Conservation (phyloP, 2,329 filamentous ascomycete species). For the Mariannaea elegans region DNA sequence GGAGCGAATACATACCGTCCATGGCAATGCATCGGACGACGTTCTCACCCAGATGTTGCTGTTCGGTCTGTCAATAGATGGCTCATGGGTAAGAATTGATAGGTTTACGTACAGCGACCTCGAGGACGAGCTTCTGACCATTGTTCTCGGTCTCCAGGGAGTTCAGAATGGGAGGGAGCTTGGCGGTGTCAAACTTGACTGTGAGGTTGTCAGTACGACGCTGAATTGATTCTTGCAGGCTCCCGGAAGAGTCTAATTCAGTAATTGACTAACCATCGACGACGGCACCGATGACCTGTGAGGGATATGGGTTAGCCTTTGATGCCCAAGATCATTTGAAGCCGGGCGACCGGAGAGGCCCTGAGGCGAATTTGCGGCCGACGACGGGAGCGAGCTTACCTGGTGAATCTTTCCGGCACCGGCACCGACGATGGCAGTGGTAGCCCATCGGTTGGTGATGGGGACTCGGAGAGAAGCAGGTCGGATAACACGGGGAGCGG, state of each 20-base stretch:
- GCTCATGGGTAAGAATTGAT: slow-evolving; percentile 8
- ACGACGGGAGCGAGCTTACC: slow-evolving; percentile 52
- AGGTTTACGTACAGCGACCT: slow-evolving; percentile 81
- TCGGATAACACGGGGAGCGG: slow-evolving; percentile 65
- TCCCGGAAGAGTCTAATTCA: slow-evolving; percentile 19
- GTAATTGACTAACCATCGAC: slow-evolving; percentile 82
- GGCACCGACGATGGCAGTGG: slow-evolving; percentile 65
- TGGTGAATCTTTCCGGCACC: slow-evolving; percentile 76
- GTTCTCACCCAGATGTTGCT: slow-evolving; percentile 99
- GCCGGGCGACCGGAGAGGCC: slow-evolving; percentile 36
- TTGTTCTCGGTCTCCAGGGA: slow-evolving; percentile 91
- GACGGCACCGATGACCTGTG: slow-evolving; percentile 96
- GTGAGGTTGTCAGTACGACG: slow-evolving; percentile 44
- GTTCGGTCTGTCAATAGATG: slow-evolving; percentile 49
- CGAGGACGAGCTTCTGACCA: slow-evolving; percentile 92
- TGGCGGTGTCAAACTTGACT: slow-evolving; percentile 97
- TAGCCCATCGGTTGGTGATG: slow-evolving; percentile 67
- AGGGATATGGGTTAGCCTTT: slow-evolving; percentile 38
- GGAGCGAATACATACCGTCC: slow-evolving; percentile 77
- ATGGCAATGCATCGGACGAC: slow-evolving; percentile 99
- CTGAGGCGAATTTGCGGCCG: slow-evolving; percentile 6
- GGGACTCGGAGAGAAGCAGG: slow-evolving; percentile 65
- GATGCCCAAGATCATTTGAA: slow-evolving; percentile 13
- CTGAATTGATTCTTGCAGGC: slow-evolving; percentile 10
- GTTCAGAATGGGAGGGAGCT: slow-evolving; percentile 97